phyloP scores from a whole-genome alignment of 257 asterid species.

The Gentiana dahurica region DNA sequence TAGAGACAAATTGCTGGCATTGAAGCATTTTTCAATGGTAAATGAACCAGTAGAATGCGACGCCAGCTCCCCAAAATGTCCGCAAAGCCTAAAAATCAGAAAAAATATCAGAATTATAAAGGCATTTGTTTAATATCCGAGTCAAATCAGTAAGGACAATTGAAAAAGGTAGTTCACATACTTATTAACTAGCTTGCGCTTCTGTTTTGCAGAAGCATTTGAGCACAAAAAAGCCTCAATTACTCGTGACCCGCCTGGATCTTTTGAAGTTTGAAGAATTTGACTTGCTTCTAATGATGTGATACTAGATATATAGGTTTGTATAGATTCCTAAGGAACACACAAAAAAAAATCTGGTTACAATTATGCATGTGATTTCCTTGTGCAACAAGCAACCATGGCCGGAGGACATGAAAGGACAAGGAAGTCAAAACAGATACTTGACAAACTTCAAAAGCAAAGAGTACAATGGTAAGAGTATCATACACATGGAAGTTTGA shows the following conservation, averaged over 20 bases:
- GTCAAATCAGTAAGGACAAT: slow-evolving; percentile 1
- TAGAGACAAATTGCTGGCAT: slow-evolving; percentile 46
- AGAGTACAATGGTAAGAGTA: slow-evolving; percentile 3
- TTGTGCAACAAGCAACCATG: too few species aligned
- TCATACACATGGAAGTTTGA: slow-evolving; percentile 69
- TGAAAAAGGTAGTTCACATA: slow-evolving; percentile 24
- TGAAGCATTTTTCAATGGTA: slow-evolving; percentile 79
- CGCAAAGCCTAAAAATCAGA: slow-evolving; percentile 50
- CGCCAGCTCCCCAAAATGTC: slow-evolving; percentile 90
- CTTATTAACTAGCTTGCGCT: slow-evolving; percentile 63
- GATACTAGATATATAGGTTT: slow-evolving; percentile 55
- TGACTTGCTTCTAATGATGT: slow-evolving; percentile 57
- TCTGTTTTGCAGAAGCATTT: slow-evolving; percentile 58
- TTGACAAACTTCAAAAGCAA: slow-evolving; percentile 2
- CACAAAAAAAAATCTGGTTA: not conserved
- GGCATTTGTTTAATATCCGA: not conserved
- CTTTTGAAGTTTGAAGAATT: slow-evolving; percentile 58
- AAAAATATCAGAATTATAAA: slow-evolving; percentile 1
- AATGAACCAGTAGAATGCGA: slow-evolving; percentile 70
- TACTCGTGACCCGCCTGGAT: slow-evolving; percentile 80
- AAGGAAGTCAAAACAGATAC: not conserved
- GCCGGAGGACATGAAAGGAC: not conserved
- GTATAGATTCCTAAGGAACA: slow-evolving; percentile 49
- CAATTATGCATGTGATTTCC: too few species aligned
- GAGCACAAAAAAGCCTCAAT: slow-evolving; percentile 84